Conservation (phyloP, 805 yeast species). For the Saccharomycopsis microspora region DNA sequence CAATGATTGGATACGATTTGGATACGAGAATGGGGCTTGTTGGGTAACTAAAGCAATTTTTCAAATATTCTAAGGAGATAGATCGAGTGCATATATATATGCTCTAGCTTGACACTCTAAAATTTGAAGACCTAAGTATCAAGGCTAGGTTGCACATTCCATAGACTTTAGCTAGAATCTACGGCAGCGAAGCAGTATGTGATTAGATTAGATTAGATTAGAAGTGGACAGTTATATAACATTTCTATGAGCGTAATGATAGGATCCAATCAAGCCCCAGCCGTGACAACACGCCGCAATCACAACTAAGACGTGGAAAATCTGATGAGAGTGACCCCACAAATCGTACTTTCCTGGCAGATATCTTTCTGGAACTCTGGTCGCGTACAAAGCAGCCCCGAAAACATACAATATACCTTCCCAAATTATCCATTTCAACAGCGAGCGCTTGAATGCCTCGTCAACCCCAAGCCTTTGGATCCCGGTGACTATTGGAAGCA, state of each 20-base stretch:
- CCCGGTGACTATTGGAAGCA: slow-evolving; percentile 56
- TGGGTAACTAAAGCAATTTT: too few species aligned
- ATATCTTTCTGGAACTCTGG: slow-evolving; percentile 65
- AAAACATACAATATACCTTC: slow-evolving; percentile 69
- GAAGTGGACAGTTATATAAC: too few species aligned
- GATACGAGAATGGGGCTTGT: too few species aligned
- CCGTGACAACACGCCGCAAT: slow-evolving; percentile 69
- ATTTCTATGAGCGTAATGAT: slow-evolving; percentile 33
- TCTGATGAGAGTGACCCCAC: slow-evolving; percentile 76
- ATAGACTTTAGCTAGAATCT: too few species aligned
- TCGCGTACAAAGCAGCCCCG: slow-evolving; percentile 75
- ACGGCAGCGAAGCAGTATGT: too few species aligned
- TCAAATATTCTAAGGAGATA: too few species aligned
- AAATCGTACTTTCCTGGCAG: slow-evolving; percentile 54
- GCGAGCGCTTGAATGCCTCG: slow-evolving; percentile 39
- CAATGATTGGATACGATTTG: too few species aligned
- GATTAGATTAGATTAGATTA: too few species aligned
- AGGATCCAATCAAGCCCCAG: slow-evolving; percentile 46
- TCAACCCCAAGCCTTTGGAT: slow-evolving; percentile 34
- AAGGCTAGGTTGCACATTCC: too few species aligned
- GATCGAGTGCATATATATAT: too few species aligned
- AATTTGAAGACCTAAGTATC: too few species aligned
- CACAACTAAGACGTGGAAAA: slow-evolving; percentile 71
- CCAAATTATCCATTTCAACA: slow-evolving; percentile 46
- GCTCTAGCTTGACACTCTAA: too few species aligned